Evolutionary conservation across 2,329 filamentous ascomycete genomes (phyloP), one percentile per base, ranked within the genome.

Genomic region (Paramyrothecium roridum): DNA sequence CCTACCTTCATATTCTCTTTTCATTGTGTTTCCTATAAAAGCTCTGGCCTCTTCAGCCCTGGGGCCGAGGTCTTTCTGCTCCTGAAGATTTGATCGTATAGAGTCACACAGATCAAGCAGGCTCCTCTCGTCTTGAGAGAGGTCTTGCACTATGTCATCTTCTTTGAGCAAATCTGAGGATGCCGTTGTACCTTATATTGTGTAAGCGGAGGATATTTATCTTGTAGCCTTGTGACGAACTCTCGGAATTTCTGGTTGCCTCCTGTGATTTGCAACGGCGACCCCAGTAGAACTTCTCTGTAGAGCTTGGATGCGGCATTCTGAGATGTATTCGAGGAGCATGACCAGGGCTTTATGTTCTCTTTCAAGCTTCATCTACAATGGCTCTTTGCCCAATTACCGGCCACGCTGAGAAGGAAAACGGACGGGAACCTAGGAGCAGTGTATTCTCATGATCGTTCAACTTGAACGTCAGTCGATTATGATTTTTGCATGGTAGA

Each of bases 51-150:
- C 68, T n/a, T 72, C 67, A 19, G 65, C 65, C 33, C 71, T 61
- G 0, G 67, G 62, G 0, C 73, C 73, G 2, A 73, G 62, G 6
- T 52, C 62, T 37, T 67, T 66, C 10, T 67, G 60, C 8, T 67
- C 59, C 10, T 61, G 59, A 1, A 81, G 63, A 11, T 67, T 70
- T 3, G 61, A 59, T 2, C 79, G 71, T 34, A 77, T 65, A 1
- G 70, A 66, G 57, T 81, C 75, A 37, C 75, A 78, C 7, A 81
- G 67, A 17, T 71, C 61, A 3, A 79, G 63, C 2, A 67, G 54
- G 20, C 17, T 22, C 49, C 33, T 51, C 21, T 51, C 49, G 13
- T 19, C 40, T 30, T 34, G 20, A 10, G 49, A 19, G 10, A 51
- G 49, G 21, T 30, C 26, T 19, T 51, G 13, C n/a, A 19, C 13